Percentiles rank a stretch among this genome's conserved stretches.
These are phyloP conservation scores for Dentipellis fragilis DNA, from an alignment of 768 basidiomycete species.

Conservation along the genomic window DNA sequence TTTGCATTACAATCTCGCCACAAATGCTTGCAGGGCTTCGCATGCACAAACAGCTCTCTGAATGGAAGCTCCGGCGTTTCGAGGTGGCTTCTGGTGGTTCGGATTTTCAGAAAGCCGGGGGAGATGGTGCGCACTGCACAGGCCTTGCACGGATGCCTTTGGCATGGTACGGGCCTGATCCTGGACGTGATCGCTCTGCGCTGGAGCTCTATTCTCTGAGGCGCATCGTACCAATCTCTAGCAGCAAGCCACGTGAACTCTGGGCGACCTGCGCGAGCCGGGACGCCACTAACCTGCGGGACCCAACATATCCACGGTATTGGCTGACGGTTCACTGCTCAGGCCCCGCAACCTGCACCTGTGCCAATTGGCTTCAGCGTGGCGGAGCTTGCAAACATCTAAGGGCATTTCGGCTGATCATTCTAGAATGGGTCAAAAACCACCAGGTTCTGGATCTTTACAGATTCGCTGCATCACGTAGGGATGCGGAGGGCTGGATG, in stretches of 20 bases:
- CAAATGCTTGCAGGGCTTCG: conserved; percentile 12
- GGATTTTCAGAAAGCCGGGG: no score
- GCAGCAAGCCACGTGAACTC: not conserved
- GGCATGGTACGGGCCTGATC: conserved; percentile 4
- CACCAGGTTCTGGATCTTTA: no score
- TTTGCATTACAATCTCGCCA: conserved; percentile 16
- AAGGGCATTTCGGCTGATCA: not conserved
- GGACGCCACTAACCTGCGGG: no score
- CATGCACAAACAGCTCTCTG: not conserved
- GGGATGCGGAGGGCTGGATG: no score
- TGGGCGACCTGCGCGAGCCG: conserved; percentile 9
- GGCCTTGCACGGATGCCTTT: not conserved
- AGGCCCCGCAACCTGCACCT: not conserved
- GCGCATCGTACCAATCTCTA: not conserved
- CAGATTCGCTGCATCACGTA: no score
- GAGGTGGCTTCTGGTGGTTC: not conserved
- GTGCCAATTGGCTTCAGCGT: not conserved
- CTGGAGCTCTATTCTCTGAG: not conserved
- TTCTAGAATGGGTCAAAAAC: not conserved
- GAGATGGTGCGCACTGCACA: no score
- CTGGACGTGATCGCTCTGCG: not conserved
- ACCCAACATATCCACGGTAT: not conserved
- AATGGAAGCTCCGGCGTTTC: not conserved
- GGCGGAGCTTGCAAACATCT: not conserved
- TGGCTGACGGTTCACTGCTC: not conserved